phyloP scores from a whole-genome alignment of 768 basidiomycete species.

The Amanita muscaria region DNA sequence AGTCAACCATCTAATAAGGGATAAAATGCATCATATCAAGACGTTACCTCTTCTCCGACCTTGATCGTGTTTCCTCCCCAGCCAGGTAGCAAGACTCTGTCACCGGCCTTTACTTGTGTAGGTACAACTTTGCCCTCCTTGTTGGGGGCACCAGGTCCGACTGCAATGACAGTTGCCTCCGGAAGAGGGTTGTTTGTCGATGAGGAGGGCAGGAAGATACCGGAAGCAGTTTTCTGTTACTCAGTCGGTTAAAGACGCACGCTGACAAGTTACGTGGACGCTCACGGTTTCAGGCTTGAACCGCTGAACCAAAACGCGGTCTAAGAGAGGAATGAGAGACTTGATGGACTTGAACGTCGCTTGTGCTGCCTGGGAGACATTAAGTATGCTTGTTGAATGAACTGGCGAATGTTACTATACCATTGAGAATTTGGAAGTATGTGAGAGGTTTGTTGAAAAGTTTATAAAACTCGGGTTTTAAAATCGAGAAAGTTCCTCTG shows the following conservation, averaged over 20 bases:
- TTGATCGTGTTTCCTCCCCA: conserved; percentile 98
- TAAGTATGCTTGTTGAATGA: background rate
- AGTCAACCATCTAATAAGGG: conserved; percentile 8
- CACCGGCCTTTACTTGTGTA: conserved; percentile 75
- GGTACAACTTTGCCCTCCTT: conserved; percentile 76
- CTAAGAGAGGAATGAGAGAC: conserved; percentile 81
- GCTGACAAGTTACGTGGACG: background rate
- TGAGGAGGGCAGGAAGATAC: conserved; percentile 92
- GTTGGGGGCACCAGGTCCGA: conserved; percentile 89
- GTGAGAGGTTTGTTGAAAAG: background rate
- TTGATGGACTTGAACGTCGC: conserved; percentile 95
- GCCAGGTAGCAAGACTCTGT: conserved; percentile 87
- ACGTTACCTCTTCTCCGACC: conserved; percentile 90
- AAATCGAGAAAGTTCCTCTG: background rate
- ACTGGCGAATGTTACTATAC: background rate
- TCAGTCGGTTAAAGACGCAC: background rate
- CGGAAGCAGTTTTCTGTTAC: conserved; percentile 89
- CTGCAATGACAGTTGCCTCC: conserved; percentile 93
- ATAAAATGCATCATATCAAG: background rate
- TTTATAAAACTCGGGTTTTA: background rate
- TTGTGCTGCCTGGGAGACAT: conserved; percentile 55
- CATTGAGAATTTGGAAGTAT: conserved; percentile 4
- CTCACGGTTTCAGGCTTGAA: conserved; percentile 94
- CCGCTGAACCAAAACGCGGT: conserved; percentile 94
- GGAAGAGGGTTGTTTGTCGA: conserved; percentile 82